phyloP scores from a whole-genome alignment of 352 stramenopile species.

The Aphanomyces astaci region DNA sequence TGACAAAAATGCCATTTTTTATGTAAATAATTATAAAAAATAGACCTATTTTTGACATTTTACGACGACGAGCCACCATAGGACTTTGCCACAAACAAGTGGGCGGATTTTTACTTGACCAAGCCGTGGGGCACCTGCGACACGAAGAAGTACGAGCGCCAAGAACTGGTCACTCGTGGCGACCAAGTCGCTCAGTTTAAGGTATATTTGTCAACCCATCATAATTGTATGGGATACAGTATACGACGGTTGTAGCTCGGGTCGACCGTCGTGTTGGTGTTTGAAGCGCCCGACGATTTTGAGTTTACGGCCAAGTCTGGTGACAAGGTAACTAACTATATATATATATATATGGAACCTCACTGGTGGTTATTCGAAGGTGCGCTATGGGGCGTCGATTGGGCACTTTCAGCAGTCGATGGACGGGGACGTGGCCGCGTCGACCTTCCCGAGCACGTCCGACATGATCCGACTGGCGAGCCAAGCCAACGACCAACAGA shows the following conservation, averaged over 20 bases:
- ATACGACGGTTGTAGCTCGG: constrained; percentile 35
- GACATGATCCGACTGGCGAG: constrained; percentile 13
- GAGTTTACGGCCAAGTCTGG: constrained; percentile 62
- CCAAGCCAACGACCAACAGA: background rate
- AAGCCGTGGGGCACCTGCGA: constrained; percentile 39
- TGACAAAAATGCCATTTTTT: too few relatives aligned
- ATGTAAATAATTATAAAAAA: too few relatives aligned
- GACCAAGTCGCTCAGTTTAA: constrained; percentile 79
- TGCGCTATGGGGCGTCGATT: constrained; percentile 15
- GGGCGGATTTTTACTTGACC: constrained; percentile 6
- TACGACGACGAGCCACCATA: background rate
- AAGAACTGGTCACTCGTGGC: constrained; percentile 36
- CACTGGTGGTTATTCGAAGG: background rate
- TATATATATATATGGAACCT: too few relatives aligned
- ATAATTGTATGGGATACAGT: background rate
- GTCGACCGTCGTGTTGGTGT: constrained; percentile 81
- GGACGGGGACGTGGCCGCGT: background rate
- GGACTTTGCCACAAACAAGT: constrained; percentile 49
- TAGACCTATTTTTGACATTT: background rate
- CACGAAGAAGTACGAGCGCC: constrained; percentile 38
- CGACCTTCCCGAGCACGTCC: constrained; percentile 21
- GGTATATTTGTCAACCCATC: constrained; percentile 26
- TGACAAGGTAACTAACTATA: constrained; percentile 46
- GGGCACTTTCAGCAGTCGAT: constrained; percentile 1
- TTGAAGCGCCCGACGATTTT: constrained; percentile 69